Evolutionary conservation across 2,329 filamentous ascomycete species (phyloP).

Genomic region (Diaporthe australafricana): DNA sequence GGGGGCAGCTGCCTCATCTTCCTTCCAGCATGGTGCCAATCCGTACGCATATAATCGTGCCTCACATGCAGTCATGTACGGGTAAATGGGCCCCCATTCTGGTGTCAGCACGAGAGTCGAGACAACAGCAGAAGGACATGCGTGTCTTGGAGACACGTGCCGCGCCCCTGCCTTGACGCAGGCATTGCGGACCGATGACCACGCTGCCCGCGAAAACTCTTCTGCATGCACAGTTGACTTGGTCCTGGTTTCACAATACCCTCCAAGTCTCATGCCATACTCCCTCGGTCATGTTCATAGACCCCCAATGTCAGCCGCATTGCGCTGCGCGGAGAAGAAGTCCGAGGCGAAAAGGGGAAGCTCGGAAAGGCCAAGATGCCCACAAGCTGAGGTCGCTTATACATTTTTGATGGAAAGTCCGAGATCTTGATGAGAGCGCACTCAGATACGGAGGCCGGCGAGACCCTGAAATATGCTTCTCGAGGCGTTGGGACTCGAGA

Average conservation of each 20-base stretch:
- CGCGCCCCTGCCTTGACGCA: background rate
- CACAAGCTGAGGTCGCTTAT: background rate
- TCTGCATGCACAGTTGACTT: background rate
- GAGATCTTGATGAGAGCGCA: background rate
- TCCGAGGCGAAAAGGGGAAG: background rate
- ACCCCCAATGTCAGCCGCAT: background rate
- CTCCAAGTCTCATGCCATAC: background rate
- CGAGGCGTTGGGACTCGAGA: background rate
- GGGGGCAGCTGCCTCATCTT: background rate
- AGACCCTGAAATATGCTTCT: background rate
- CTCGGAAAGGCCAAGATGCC: background rate
- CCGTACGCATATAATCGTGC: background rate
- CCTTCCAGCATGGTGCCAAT: background rate
- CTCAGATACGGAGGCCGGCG: conserved; percentile 8
- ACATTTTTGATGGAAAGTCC: background rate
- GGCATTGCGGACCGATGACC: background rate
- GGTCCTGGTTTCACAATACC: background rate
- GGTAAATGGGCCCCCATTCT: background rate
- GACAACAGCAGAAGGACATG: background rate
- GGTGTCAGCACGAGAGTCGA: background rate
- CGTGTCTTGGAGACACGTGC: conserved; percentile 6
- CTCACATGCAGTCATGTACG: background rate
- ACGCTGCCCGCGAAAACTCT: background rate
- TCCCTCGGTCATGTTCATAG: background rate
- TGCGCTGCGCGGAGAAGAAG: background rate